A percentile compares a stretch with the other conserved stretches of the same genome.
These are phyloP conservation scores for Thinopyrum elongatum DNA, from an alignment of 176 grass and related monocot genomes.

Conservation along the genomic window DNA sequence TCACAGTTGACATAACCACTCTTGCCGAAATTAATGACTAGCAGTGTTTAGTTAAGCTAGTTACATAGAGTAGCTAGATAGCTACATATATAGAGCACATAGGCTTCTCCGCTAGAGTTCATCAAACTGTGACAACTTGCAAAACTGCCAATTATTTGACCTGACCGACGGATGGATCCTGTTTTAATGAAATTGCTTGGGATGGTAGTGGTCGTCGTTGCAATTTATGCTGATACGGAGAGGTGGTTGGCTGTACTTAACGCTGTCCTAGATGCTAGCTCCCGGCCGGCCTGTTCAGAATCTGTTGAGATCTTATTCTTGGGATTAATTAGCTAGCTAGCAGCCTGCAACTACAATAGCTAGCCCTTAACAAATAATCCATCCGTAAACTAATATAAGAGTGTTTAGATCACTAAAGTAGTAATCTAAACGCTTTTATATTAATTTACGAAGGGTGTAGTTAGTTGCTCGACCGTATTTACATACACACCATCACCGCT, in stretches of 20 bases:
- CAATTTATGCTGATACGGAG: slow-evolving; percentile 41
- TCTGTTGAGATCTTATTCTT: slow-evolving; percentile 4
- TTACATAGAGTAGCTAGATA: neutral
- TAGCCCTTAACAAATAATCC: neutral
- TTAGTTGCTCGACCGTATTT: neutral
- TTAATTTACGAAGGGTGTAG: too few species aligned
- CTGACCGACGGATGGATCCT: slow-evolving; percentile 11
- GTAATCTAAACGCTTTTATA: too few species aligned
- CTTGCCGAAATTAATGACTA: neutral
- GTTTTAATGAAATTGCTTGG: neutral
- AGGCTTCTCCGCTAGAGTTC: neutral
- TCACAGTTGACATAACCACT: neutral
- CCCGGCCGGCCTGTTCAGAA: neutral
- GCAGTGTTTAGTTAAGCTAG: neutral
- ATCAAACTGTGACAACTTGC: slow-evolving; percentile 24
- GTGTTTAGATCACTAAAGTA: too few species aligned
- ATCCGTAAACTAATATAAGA: too few species aligned
- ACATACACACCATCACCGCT: slow-evolving; percentile 14
- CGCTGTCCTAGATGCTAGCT: neutral
- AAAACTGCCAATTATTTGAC: slow-evolving; percentile 2
- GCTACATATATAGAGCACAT: neutral
- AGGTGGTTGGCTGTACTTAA: slow-evolving; percentile 46
- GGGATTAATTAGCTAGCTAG: slow-evolving; percentile 12
- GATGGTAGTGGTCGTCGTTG: slow-evolving; percentile 36
- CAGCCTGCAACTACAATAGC: neutral